Evolutionary conservation across 371 early-diverging fungal species (phyloP), one percentile per base, ranked within the genome.

Genomic region (Saksenaea oblongispora): DNA sequence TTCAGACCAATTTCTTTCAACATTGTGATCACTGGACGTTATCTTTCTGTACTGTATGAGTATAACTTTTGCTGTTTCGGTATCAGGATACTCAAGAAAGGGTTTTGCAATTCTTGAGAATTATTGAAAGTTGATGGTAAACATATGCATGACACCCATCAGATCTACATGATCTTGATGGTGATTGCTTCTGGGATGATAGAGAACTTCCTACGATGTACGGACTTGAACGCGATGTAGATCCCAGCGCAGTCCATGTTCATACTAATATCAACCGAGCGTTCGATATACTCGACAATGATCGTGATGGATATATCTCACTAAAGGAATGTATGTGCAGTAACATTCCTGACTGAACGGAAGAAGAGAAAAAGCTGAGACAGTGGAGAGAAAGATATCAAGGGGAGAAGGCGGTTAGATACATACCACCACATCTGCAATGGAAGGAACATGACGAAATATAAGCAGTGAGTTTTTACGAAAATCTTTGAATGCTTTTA

Each of bases 161-260:
- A 75, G 44, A 57, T 83, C 61, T 82, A 60, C 74, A 75, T 57
- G 78, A 84, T 58, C 18, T 76, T 56, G 31, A 87, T 51, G 41
- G 78, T 37, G 67, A 83, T 63, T 71, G 73, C 0, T 68, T 58
- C 24, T 73, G 72, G 73, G 71, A 72, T 59, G 75, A 69, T 14
- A 14, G 37, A 5, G 80, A 79, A 15, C 59, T 79, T 0, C 51
- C 54, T 15, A 47, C 67, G 7, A 69, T 79, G 66, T 79, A 76
- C 36, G 76, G 75, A 3, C n/a, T 74, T 5, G 80, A 76, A 54
- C 64, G 73, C 24, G 66, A 69, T 28, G 35, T 74, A 11, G 71
- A 72, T 41, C 61, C 81, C 62, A 18, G 72, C 54, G 65, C 84
- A 59, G 54, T 69, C 26, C 61, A 84, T 69, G 59, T 78, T 56